Evolutionary conservation across 1,284 basidiomycete genomes (phyloP).

Genomic region (Pyrrhoderma noxium): DNA sequence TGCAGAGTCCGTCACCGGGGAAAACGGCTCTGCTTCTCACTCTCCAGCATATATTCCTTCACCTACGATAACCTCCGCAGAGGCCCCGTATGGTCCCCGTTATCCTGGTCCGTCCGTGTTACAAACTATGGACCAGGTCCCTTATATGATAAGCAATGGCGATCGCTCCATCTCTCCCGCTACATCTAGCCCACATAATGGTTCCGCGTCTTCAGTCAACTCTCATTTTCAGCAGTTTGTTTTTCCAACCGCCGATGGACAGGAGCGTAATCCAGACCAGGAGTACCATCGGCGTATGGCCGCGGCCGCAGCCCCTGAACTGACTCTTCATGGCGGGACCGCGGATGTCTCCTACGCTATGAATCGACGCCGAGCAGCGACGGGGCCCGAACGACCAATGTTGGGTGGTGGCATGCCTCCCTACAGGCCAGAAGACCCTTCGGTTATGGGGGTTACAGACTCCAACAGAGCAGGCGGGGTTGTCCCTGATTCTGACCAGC

Average conservation of each 20-base stretch:
- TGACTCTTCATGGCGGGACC: slow-evolving; percentile 63
- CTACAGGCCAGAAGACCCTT: slow-evolving; percentile 38
- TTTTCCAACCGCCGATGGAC: slow-evolving; percentile 42
- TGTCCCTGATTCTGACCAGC: slow-evolving; percentile 17
- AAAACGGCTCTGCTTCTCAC: slow-evolving; percentile 40
- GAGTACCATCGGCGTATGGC: slow-evolving; percentile 53
- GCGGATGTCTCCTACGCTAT: slow-evolving; percentile 66
- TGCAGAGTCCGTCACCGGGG: slow-evolving; percentile 35
- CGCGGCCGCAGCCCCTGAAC: slow-evolving; percentile 44
- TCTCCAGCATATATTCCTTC: slow-evolving; percentile 52
- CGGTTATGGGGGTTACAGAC: slow-evolving; percentile 1
- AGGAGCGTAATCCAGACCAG: slow-evolving; percentile 50
- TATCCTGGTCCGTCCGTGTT: slow-evolving; percentile 28
- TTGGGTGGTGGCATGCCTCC: slow-evolving; percentile 45
- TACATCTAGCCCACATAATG: slow-evolving; percentile 56
- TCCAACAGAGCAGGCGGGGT: slow-evolving; percentile 15
- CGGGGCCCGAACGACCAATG: slow-evolving; percentile 42
- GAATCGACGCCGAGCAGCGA: slow-evolving; percentile 46
- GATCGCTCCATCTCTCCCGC: slow-evolving; percentile 63
- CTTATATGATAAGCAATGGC: slow-evolving; percentile 59
- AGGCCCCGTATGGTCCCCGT: slow-evolving; percentile 46
- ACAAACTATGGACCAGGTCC: slow-evolving; percentile 38
- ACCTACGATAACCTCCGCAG: slow-evolving; percentile 49
- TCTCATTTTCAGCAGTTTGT: slow-evolving; percentile 53
- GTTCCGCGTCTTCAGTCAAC: slow-evolving; percentile 55